A percentile compares a stretch with the other conserved stretches of the same genome.
These are phyloP conservation scores for Camellia japonica DNA, from an alignment of 148 eudicot species.

Conservation along the genomic window DNA sequence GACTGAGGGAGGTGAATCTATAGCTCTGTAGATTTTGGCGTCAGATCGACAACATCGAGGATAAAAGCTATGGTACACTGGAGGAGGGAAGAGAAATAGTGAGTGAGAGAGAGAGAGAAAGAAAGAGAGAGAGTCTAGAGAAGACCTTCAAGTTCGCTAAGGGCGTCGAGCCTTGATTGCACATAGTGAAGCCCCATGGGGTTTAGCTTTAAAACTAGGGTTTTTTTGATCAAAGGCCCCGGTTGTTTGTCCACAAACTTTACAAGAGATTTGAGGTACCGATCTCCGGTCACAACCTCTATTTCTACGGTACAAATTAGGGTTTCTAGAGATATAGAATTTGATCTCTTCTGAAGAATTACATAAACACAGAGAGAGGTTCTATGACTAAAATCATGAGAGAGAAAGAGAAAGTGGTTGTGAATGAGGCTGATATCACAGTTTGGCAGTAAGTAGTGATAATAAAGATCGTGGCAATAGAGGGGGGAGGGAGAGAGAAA, in stretches of 20 bases:
- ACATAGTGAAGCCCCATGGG: constrained; percentile 88
- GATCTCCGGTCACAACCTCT: constrained; percentile 79
- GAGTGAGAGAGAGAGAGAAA: too few species aligned
- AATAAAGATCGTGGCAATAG: too few species aligned
- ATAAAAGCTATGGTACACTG: too few species aligned
- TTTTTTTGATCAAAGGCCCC: constrained; percentile 58
- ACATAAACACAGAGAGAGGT: background rate
- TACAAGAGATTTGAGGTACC: constrained; percentile 77
- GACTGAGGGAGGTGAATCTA: too few species aligned
- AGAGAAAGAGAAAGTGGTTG: background rate
- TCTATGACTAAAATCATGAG: background rate
- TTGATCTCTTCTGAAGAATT: background rate
- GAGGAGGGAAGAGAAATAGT: too few species aligned
- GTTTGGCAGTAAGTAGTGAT: too few species aligned
- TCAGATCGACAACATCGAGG: too few species aligned
- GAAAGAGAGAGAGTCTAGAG: constrained; percentile 6
- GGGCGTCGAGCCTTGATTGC: constrained; percentile 73
- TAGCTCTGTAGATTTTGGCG: too few species aligned
- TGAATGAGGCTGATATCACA: background rate
- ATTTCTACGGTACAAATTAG: constrained; percentile 14
- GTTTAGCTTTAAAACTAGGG: background rate
- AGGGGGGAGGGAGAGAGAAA: too few species aligned
- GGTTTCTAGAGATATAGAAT: background rate
- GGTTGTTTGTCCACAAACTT: constrained; percentile 65
- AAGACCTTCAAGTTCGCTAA: constrained; percentile 71